Evolutionary conservation across 2,329 filamentous ascomycete species (phyloP).

Genomic region (Venturia carpophila): DNA sequence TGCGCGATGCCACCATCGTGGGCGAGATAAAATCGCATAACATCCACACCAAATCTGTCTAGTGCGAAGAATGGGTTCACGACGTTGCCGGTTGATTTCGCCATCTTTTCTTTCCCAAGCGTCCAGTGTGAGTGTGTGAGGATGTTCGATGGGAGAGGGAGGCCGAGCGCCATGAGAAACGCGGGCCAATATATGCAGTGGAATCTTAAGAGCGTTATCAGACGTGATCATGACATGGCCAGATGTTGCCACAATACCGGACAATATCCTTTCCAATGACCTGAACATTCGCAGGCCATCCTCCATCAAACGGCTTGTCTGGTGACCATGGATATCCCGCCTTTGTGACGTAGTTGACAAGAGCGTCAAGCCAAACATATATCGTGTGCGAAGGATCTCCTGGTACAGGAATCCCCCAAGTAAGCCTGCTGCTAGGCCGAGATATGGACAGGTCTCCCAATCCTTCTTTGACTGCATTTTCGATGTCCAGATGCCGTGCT

Average conservation of each 20-base stretch:
- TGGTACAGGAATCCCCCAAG: slow-evolving; percentile 85
- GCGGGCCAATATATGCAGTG: slow-evolving; percentile 98
- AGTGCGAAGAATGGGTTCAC: slow-evolving; percentile 91
- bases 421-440: slow-evolving; percentile 65
- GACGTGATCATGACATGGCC: not conserved
- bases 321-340: slow-evolving; percentile 78
- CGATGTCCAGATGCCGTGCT: slow-evolving; percentile 67
- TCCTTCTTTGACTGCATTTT: slow-evolving; percentile 66
- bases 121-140: slow-evolving; percentile 95
- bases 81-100: slow-evolving; percentile 89
- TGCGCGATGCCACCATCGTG: slow-evolving; percentile 67
- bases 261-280: slow-evolving; percentile 95
- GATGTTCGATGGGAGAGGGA: slow-evolving; percentile 70
- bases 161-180: slow-evolving; percentile 77
- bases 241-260: slow-evolving; percentile 38
- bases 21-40: slow-evolving; percentile 82
- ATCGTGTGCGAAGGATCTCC: slow-evolving; percentile 81
- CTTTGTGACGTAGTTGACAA: slow-evolving; percentile 88
- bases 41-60: slow-evolving; percentile 78
- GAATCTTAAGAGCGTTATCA: slow-evolving; percentile 45
- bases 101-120: slow-evolving; percentile 87
- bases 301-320: slow-evolving; percentile 51
- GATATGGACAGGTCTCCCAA: slow-evolving; percentile 87
- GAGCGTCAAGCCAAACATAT: slow-evolving; percentile 95
- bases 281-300: slow-evolving; percentile 89